Conservation (phyloP, 768 basidiomycete species). For the Naganishia onofrii region DNA sequence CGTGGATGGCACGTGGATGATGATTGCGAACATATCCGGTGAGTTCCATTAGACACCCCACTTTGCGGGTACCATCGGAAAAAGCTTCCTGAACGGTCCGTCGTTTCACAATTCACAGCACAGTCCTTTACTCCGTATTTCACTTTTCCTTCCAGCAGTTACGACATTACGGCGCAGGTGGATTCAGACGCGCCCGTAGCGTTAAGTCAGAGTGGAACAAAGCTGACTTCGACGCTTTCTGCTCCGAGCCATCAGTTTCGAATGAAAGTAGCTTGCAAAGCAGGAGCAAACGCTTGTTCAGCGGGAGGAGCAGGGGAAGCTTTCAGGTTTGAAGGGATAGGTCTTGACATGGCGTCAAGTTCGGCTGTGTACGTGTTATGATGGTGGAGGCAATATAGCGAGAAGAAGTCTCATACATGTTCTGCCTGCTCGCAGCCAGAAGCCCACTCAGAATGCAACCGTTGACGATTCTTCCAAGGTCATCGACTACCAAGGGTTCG, state of each 20-base stretch:
- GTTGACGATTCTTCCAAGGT: conserved; percentile 19
- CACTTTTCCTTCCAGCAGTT: neutral
- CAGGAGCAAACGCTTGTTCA: neutral
- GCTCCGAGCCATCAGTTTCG: neutral
- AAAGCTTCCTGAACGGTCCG: neutral
- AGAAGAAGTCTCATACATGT: neutral
- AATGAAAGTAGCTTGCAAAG: conserved; percentile 2
- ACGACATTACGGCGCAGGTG: conserved; percentile 10
- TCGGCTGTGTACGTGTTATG: neutral
- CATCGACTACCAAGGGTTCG: conserved; percentile 27
- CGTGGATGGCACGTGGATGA: conserved; percentile 10
- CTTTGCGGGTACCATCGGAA: neutral
- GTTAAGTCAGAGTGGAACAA: neutral
- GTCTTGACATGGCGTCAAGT: neutral
- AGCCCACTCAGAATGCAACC: conserved; percentile 4
- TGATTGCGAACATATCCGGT: conserved; percentile 1
- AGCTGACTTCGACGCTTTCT: neutral
- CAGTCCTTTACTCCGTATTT: conserved; percentile 13
- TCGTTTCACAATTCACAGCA: neutral
- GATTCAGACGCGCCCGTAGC: neutral
- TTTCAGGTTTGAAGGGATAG: conserved; percentile 10
- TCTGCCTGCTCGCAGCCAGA: neutral
- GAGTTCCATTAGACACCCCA: neutral
- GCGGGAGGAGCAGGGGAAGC: neutral
- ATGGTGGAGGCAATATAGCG: no score